Evolutionary conservation across 2,329 filamentous ascomycete species (phyloP).

Genomic region (Salinomyces thailandicus): DNA sequence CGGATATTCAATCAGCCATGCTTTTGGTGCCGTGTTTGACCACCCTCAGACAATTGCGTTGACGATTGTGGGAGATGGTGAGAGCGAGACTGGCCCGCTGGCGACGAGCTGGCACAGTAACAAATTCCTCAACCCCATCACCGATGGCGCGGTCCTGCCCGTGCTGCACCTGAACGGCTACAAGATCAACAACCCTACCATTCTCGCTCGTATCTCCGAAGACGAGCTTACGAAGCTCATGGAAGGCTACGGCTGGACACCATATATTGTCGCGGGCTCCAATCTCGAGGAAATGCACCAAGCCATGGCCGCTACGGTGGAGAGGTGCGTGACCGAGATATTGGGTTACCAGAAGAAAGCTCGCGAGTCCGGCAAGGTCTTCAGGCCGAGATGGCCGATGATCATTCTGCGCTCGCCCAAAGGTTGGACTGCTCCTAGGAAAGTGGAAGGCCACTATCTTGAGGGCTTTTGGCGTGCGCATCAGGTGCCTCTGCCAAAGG

Average conservation of each 20-base stretch:
- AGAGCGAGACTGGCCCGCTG: constrained; percentile 69
- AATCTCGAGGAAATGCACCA: constrained; percentile 68
- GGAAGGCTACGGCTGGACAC: constrained; percentile 65
- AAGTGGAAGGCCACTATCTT: constrained; percentile 59
- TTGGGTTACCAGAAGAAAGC: constrained; percentile 58
- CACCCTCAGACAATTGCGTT: constrained; percentile 63
- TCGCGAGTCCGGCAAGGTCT: constrained; percentile 57
- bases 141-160: constrained; percentile 65
- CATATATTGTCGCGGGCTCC: constrained; percentile 69
- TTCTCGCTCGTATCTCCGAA: constrained; percentile 63
- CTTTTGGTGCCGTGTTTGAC: constrained; percentile 67
- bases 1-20: constrained; percentile 70
- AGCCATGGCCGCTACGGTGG: constrained; percentile 67
- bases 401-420: constrained; percentile 67
- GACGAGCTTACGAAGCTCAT: constrained; percentile 62
- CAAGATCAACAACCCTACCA: constrained; percentile 73
- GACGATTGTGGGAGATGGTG: constrained; percentile 71
- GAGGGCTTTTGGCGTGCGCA: constrained; percentile 72
- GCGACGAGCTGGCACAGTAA: constrained; percentile 74
- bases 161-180: constrained; percentile 73
- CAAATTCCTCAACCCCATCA: constrained; percentile 72
- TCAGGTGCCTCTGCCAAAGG: constrained; percentile 65
- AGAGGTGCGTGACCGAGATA: constrained; percentile 62
- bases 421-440: constrained; percentile 67
- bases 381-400: constrained; percentile 68